Base-by-base conservation (phyloP, 768 basidiomycete genomes). In the Calocybe indica region DNA sequence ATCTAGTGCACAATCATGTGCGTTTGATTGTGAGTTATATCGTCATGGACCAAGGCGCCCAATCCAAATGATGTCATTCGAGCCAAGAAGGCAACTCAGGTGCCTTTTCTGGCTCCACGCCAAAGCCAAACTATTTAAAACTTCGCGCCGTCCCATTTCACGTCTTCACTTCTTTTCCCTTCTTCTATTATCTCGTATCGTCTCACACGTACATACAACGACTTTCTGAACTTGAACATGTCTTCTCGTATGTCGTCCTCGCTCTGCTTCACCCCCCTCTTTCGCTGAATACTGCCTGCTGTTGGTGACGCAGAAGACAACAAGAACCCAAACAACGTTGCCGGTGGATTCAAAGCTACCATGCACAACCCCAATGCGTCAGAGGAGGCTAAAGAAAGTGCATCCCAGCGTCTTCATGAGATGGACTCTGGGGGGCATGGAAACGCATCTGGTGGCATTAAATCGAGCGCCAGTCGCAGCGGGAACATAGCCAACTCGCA, bases 361-460 rank as follows among this genome's bases (percentile, higher is more conserved):
- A 67, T 80, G 8, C 62, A 70, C 48, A 82, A 82, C 56, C 80
- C 78, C 0, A 66, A 76, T 49, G 76, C 78, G 31, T 79, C 76
- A 7, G 65, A 67, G 2, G 71, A 70, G 49, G 82, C 80, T 0
- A 78, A 77, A 52, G 64, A 62, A 30, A 66, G 67, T 28, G 81
- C 80, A 1, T 58, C 49, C 14, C 65, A 72, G 46, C 62, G 67
- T 9, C 66, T 82, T 13, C 64, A 69, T 2, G 58, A 63, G 11
- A 47, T 65, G 47, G 47, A 49, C 4, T 42, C 38, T 22, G 14
- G 40, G 12, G 48, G 13, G 12, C 39, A 38, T 7, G 38, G 12
- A 22, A 29, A 42, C 14, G 43, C 22, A 4, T 22, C 22, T 4
- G 22, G 22, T 22, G 22, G 22, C 4, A 22, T 22, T 22, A 22